Conservation (phyloP, 495 filamentous ascomycete genomes). For the Rhizodiscina lignyota region DNA sequence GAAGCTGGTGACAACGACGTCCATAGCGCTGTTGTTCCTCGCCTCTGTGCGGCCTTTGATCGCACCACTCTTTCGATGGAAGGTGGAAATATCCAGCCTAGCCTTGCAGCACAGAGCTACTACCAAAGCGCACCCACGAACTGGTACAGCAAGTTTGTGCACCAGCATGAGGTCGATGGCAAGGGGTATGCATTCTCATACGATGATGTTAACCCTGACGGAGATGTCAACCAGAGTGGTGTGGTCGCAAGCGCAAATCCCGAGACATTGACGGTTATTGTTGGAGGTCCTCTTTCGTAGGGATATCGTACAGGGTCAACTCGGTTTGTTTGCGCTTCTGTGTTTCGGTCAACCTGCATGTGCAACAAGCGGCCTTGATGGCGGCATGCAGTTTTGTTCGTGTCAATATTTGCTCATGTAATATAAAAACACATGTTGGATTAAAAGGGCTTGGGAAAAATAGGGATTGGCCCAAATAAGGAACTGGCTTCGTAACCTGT, state of each 20-base stretch:
- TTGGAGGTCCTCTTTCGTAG: too few relatives aligned
- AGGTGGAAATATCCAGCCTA: conserved; percentile 18
- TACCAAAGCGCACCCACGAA: conserved; percentile 45
- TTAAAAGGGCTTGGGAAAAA: too few relatives aligned
- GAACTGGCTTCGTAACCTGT: too few relatives aligned
- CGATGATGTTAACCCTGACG: conserved; percentile 50
- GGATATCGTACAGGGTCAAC: too few relatives aligned
- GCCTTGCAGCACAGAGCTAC: conserved; percentile 20
- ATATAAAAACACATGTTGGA: too few relatives aligned
- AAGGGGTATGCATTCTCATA: conserved; percentile 66
- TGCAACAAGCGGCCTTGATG: too few relatives aligned
- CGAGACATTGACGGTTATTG: conserved; percentile 37
- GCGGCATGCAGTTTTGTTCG: too few relatives aligned
- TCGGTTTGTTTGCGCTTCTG: too few relatives aligned
- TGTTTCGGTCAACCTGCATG: too few relatives aligned
- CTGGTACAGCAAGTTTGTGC: conserved; percentile 52
- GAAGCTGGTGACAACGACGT: conserved; percentile 26
- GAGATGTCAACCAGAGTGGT: conserved; percentile 43
- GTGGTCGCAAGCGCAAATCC: conserved; percentile 40
- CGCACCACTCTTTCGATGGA: conserved; percentile 40
- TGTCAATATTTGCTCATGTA: too few relatives aligned
- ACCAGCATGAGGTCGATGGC: conserved; percentile 41
- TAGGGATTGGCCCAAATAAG: too few relatives aligned
- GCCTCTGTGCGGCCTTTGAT: conserved; percentile 53
- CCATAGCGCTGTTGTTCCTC: conserved; percentile 40